Conservation (phyloP, 169 alveolate species). For the Hepatocystis sp. region DNA sequence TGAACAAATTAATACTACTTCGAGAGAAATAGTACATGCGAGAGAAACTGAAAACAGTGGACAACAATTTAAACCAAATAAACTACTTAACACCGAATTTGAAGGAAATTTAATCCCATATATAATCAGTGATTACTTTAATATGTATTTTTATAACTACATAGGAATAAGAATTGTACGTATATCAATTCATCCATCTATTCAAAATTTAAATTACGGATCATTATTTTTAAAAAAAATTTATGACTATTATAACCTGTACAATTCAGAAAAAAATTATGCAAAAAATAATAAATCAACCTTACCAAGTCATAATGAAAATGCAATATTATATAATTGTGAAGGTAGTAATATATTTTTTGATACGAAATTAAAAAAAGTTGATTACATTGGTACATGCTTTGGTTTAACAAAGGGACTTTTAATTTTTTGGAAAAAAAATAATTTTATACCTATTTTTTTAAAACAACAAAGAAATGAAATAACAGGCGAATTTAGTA, state of each 20-base stretch:
- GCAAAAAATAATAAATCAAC: neutral
- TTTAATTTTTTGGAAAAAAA: constrained; percentile 96
- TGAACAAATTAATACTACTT: constrained; percentile 76
- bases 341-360: constrained; percentile 79
- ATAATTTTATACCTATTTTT: constrained; percentile 94
- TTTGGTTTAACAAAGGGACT: constrained; percentile 96
- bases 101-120: constrained; percentile 96
- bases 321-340: constrained; percentile 6
- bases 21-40: constrained; percentile 16
- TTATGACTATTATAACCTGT: constrained; percentile 48
- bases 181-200: constrained; percentile 99
- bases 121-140: constrained; percentile 94
- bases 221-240: constrained; percentile 90
- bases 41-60: constrained; percentile 48
- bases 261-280: constrained; percentile 47
- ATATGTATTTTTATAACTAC: constrained; percentile 80
- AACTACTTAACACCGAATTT: constrained; percentile 98
- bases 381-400: constrained; percentile 98
- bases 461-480: constrained; percentile 95
- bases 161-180: constrained; percentile 96
- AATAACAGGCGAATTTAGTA: constrained; percentile 98
- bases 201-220: constrained; percentile 98
- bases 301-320: constrained; percentile 6
- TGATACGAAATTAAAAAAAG: constrained; percentile 51
- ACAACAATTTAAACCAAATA: constrained; percentile 94